A percentile compares a stretch with the other conserved stretches of the same genome.
These are phyloP conservation scores for Tricholoma sp. DNA, from an alignment of 768 basidiomycete genomes.

Conservation along the genomic window DNA sequence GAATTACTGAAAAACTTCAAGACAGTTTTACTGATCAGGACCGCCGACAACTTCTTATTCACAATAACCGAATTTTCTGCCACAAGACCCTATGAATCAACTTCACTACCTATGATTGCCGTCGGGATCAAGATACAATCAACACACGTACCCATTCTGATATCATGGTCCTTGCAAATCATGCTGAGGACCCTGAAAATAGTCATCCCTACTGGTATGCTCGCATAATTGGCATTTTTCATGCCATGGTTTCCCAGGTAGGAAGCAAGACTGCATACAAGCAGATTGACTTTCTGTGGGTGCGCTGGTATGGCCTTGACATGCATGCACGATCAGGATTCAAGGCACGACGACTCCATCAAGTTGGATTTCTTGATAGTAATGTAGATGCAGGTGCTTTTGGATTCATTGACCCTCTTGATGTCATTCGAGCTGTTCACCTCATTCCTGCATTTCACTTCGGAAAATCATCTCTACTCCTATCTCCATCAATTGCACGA, in stretches of 20 bases:
- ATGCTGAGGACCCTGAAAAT: not conserved
- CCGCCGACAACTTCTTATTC: not conserved
- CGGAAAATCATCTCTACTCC: not conserved
- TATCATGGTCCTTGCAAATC: conserved; percentile 26
- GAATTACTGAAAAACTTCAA: conserved; percentile 6
- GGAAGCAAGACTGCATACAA: not conserved
- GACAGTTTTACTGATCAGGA: not conserved
- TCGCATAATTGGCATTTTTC: conserved; percentile 19
- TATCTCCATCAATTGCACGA: not conserved
- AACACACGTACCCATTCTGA: conserved; percentile 32
- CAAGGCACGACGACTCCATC: conserved; percentile 9
- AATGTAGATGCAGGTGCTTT: conserved; percentile 22
- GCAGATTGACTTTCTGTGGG: conserved; percentile 20
- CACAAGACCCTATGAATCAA: conserved; percentile 24
- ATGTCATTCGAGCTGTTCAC: conserved; percentile 26
- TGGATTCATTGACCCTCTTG: conserved; percentile 40
- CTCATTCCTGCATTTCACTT: not conserved
- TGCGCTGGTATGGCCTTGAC: conserved; percentile 16
- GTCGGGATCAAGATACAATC: conserved; percentile 35
- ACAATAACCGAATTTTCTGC: not conserved
- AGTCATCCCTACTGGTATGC: conserved; percentile 32
- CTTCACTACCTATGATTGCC: conserved; percentile 39
- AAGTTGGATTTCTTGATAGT: conserved; percentile 25
- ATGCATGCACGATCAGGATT: not conserved
- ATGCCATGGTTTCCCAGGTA: conserved; percentile 6